These are phyloP conservation scores for Pinus tabuliformis DNA, from an alignment of 75 land plant genomes.

Conservation along the genomic window DNA sequence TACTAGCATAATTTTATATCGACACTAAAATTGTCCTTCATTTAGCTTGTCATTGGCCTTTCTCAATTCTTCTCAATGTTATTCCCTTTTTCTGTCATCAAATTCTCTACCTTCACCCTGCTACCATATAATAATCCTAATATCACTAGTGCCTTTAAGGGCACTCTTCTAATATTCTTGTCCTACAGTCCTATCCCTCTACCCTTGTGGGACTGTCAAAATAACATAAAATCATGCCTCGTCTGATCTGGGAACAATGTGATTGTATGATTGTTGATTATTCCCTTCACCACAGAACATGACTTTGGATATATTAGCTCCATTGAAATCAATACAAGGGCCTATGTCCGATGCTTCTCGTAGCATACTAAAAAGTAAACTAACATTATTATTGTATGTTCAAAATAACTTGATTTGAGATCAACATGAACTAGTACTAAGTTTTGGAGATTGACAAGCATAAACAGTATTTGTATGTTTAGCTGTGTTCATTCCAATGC, in stretches of 20 bases:
- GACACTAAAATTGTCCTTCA: neutral
- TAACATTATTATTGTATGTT: neutral
- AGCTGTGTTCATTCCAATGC: neutral
- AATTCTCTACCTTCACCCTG: neutral
- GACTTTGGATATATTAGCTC: neutral
- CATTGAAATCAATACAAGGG: neutral
- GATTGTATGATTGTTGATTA: neutral
- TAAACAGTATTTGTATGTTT: neutral
- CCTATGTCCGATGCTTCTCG: neutral
- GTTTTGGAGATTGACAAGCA: neutral
- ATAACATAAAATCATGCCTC: neutral
- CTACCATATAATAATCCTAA: neutral
- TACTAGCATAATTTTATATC: neutral
- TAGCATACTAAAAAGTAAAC: neutral
- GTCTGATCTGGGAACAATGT: neutral
- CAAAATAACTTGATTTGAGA: constrained; percentile 1
- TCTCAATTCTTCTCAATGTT: neutral
- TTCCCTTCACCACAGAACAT: too few species aligned
- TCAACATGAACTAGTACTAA: neutral
- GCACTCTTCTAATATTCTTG: neutral
- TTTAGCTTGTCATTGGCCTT: neutral
- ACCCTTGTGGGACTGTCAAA: neutral
- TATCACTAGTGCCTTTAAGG: neutral
- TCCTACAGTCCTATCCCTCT: neutral
- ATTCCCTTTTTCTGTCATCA: neutral